phyloP scores from a whole-genome alignment of 2,329 filamentous ascomycete genomes.

The Emmonsia crescens region DNA sequence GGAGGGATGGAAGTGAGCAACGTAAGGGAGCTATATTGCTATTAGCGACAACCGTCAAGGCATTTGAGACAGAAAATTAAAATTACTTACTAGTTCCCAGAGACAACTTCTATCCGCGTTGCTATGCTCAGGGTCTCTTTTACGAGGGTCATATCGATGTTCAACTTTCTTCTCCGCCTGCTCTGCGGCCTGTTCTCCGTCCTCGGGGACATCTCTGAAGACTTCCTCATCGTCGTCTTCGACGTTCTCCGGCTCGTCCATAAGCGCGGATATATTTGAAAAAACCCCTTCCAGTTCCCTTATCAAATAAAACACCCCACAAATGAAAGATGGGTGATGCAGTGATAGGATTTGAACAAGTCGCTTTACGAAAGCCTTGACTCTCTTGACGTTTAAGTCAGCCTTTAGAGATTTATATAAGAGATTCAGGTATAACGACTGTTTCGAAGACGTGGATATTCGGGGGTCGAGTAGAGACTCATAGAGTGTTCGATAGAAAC shows the following conservation, averaged over 20 bases:
- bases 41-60: neutral
- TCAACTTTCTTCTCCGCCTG: slow-evolving; percentile 22
- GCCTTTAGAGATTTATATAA: slow-evolving; percentile 79
- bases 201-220: slow-evolving; percentile 55
- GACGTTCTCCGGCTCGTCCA: slow-evolving; percentile 68
- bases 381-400: slow-evolving; percentile 78
- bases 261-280: slow-evolving; percentile 64
- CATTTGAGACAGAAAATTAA: slow-evolving; percentile 17
- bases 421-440: slow-evolving; percentile 87
- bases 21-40: slow-evolving; percentile 46
- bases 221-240: slow-evolving; percentile 58
- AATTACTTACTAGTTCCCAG: slow-evolving; percentile 66
- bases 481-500: slow-evolving; percentile 92
- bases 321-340: slow-evolving; percentile 87
- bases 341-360: slow-evolving; percentile 77
- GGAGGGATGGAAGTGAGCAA: slow-evolving; percentile 83
- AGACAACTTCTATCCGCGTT: slow-evolving; percentile 88
- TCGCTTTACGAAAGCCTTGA: slow-evolving; percentile 93
- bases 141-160: slow-evolving; percentile 67
- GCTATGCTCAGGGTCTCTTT: slow-evolving; percentile 82
- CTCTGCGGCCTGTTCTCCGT: slow-evolving; percentile 30
- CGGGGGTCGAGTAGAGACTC: slow-evolving; percentile 89
- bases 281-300: slow-evolving; percentile 70
- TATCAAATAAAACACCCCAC: slow-evolving; percentile 82
- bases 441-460: slow-evolving; percentile 81